Evolutionary conservation across 225 moss, liverwort and hornwort species (phyloP), one percentile per base, ranked within the genome.

Genomic region (Lunularia cruciata): DNA sequence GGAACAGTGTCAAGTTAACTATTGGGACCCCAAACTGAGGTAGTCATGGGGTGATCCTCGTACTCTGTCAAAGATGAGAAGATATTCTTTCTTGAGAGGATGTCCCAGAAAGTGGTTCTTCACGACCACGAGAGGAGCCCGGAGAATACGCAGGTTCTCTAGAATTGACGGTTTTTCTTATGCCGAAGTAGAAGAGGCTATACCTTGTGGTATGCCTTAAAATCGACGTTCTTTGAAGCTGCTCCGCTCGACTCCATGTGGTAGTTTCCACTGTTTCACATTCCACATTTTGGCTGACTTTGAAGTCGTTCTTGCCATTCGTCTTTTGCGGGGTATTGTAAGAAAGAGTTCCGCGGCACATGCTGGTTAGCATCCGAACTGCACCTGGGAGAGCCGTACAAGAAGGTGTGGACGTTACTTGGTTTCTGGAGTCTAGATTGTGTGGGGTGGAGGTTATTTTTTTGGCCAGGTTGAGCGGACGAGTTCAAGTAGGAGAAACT

Each of bases 101-200:
- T n/a, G n/a, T n/a, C n/a, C 46, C 6, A 43, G 30, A 64, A 46
- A 6, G 1, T 31, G 13, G 23, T 45, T 30, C 30, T 23, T 28
- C 46, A 47, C n/a, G 45, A 31, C 19, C 11, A 30, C 18, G 15
- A 19, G 46, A 64, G 46, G 63, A 64, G 27, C 30, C 39, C 7
- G 45, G 30, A 25, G 63, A 46, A 14, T 64, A 46, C 30, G 63
- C 46, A 46, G 46, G 13, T 46, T 7, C 19, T 14, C 16, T 28
- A 39, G 46, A 30, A 64, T 43, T 40, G 61, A 42, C 61, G 40
- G 63, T 46, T 46, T 26, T 14, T 7, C 30, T 18, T 47, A n/a
- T 64, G 46, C 28, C 45, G 5, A 19, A 46, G 45, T 43, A 46
- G 30, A 8, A 30, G 27, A 45, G 43, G 27, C 27, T 16, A 20